Percentiles rank a stretch among this genome's conserved stretches.
Conservation (phyloP, 1,284 basidiomycete genomes). For the Trametes hirsuta region DNA sequence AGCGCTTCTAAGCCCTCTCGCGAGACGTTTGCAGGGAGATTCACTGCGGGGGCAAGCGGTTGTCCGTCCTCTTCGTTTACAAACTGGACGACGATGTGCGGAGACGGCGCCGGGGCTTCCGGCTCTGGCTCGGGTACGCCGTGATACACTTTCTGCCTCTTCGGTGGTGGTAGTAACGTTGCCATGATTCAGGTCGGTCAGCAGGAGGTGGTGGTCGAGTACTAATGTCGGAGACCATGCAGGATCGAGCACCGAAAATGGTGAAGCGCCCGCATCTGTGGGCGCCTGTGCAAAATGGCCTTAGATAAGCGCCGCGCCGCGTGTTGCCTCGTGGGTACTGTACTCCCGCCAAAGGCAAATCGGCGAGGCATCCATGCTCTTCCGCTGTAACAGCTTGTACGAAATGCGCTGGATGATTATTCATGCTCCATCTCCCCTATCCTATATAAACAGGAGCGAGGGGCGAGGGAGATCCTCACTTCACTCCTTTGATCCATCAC, state of each 20-base stretch:
- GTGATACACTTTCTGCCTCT: conserved; percentile 82
- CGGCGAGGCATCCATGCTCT: background rate
- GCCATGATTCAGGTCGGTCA: conserved; percentile 57
- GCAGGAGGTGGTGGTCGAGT: conserved; percentile 4
- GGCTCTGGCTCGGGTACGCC: conserved; percentile 68
- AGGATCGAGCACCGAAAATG: conserved; percentile 17
- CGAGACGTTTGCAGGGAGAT: conserved; percentile 85
- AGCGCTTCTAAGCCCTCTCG: conserved; percentile 84
- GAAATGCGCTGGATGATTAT: conserved; percentile 9
- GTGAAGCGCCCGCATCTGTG: conserved; percentile 6
- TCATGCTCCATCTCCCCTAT: conserved; percentile 5
- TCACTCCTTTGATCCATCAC: background rate
- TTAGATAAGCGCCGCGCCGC: conserved; percentile 7
- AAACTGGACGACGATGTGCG: conserved; percentile 87
- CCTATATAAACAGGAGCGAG: conserved; percentile 6
- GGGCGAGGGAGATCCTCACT: background rate
- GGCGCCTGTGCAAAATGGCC: conserved; percentile 2
- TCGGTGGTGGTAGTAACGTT: conserved; percentile 82
- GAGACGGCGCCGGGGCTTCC: conserved; percentile 56
- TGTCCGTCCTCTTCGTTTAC: conserved; percentile 84
- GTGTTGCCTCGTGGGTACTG: conserved; percentile 19
- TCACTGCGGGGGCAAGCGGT: conserved; percentile 84
- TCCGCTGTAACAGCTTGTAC: background rate
- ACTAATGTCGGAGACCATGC: background rate
- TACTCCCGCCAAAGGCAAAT: conserved; percentile 20